These are phyloP conservation scores for Avena eriantha DNA, from an alignment of 176 grass and related monocot species.

Conservation along the genomic window DNA sequence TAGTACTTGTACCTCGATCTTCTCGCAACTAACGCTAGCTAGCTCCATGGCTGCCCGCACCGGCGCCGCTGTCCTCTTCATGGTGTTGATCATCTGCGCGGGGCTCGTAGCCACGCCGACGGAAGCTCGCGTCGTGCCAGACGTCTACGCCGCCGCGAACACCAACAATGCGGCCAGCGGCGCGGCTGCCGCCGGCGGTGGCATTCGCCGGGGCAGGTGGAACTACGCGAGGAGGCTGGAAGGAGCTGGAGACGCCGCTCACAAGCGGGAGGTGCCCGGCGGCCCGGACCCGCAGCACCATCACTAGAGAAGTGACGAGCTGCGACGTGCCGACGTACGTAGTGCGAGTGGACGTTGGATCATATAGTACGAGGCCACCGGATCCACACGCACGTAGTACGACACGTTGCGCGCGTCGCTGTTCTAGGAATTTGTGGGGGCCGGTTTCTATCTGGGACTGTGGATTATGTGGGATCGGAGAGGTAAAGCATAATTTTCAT, in stretches of 20 bases:
- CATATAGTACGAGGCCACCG: background rate
- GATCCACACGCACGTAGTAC: background rate
- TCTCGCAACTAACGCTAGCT: background rate
- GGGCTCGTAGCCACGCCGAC: constrained; percentile 30
- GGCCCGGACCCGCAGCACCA: constrained; percentile 85
- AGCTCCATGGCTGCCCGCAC: constrained; percentile 39
- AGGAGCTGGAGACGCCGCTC: background rate
- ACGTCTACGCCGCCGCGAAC: background rate
- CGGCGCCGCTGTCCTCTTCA: constrained; percentile 40
- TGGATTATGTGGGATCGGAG: background rate
- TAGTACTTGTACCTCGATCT: background rate
- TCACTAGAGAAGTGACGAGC: constrained; percentile 31
- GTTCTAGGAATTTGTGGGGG: too few relatives aligned
- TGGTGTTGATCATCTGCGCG: constrained; percentile 40
- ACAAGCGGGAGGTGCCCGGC: constrained; percentile 70
- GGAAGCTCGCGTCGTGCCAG: constrained; percentile 21
- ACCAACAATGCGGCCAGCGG: background rate
- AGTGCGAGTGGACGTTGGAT: background rate
- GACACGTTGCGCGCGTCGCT: too few relatives aligned
- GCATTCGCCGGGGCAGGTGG: constrained; percentile 44
- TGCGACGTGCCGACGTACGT: background rate
- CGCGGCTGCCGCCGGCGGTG: background rate
- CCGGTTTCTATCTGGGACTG: background rate
- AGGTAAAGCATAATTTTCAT: constrained; percentile 10
- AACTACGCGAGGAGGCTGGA: constrained; percentile 42